phyloP scores from a whole-genome alignment of 2,329 filamentous ascomycete genomes.

The Akanthomyces uredinophilus region DNA sequence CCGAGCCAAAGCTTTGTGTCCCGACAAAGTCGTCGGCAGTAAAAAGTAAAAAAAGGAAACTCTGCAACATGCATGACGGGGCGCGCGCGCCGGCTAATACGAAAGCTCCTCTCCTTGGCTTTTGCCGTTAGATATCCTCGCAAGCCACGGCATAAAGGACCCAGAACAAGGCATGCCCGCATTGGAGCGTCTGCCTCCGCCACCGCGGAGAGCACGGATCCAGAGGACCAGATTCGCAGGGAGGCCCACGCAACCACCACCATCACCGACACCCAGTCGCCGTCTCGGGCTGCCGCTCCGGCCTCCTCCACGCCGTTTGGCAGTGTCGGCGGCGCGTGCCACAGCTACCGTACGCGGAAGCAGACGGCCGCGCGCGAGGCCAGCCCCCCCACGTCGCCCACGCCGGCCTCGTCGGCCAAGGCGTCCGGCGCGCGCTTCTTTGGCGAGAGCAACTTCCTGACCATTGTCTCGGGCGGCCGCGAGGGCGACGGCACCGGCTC shows the following conservation, averaged over 20 bases:
- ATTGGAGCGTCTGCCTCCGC: not conserved
- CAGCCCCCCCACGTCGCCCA: not conserved
- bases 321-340: not conserved
- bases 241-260: not conserved
- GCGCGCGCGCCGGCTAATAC: slow-evolving; percentile 1
- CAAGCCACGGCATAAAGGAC: slow-evolving; percentile 12
- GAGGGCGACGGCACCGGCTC: not conserved
- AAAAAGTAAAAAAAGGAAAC: no score
- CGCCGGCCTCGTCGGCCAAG: slow-evolving; percentile 18
- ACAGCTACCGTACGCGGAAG: slow-evolving; percentile 10
- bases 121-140: slow-evolving; percentile 7
- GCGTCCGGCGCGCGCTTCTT: slow-evolving; percentile 30
- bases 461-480: slow-evolving; percentile 25
- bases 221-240: slow-evolving; percentile 7
- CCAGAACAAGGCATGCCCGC: slow-evolving; percentile 3
- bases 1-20: no score
- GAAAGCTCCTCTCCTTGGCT: not conserved
- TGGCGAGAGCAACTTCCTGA: slow-evolving; percentile 36
- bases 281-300: not conserved
- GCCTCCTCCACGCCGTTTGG: not conserved
- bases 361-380: slow-evolving; percentile 13
- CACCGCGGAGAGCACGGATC: slow-evolving; percentile 8
- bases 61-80: not conserved
- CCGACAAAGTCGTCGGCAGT: no score
- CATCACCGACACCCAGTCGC: not conserved